A percentile compares a stretch with the other conserved stretches of the same genome.
These are phyloP conservation scores for Ehretia macrophylla DNA, from an alignment of 257 asterid species.

Conservation along the genomic window DNA sequence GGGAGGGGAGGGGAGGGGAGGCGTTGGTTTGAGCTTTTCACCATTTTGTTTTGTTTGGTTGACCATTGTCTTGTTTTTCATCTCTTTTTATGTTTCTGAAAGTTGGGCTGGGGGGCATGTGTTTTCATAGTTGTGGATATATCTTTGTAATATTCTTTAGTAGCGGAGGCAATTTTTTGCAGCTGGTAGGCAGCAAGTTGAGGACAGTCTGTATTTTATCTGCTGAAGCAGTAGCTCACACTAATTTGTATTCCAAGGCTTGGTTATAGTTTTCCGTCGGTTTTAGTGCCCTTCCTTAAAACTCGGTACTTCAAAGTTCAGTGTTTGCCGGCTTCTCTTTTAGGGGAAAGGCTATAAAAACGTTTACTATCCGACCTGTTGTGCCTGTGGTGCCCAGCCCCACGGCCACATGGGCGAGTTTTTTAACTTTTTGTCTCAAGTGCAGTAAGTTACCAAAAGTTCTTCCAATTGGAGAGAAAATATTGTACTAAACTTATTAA, in stretches of 20 bases:
- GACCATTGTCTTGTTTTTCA: not conserved
- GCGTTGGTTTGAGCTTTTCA: conserved; percentile 3
- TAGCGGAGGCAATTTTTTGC: conserved; percentile 19
- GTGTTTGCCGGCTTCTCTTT: too few relatives aligned
- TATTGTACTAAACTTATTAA: too few relatives aligned
- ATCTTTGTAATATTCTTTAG: conserved; percentile 15
- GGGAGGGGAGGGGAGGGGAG: conserved; percentile 12
- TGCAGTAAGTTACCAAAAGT: too few relatives aligned
- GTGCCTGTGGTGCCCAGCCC: too few relatives aligned
- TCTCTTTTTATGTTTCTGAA: conserved; percentile 5
- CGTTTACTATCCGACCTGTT: too few relatives aligned
- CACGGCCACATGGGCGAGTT: too few relatives aligned
- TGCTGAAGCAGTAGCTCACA: not conserved
- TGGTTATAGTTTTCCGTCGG: not conserved
- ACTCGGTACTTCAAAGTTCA: too few relatives aligned
- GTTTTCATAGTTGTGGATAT: conserved; percentile 19
- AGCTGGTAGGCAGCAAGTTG: conserved; percentile 18
- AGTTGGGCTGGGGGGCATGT: conserved; percentile 16
- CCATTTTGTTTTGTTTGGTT: not conserved
- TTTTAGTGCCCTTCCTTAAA: too few relatives aligned
- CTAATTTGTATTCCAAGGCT: not conserved
- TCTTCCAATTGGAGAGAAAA: too few relatives aligned
- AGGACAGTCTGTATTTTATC: conserved; percentile 12
- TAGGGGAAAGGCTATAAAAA: too few relatives aligned
- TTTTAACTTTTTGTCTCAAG: too few relatives aligned